These are phyloP conservation scores for Aspergillus glaucus DNA, from an alignment of 2,329 filamentous ascomycete species.

Conservation along the genomic window DNA sequence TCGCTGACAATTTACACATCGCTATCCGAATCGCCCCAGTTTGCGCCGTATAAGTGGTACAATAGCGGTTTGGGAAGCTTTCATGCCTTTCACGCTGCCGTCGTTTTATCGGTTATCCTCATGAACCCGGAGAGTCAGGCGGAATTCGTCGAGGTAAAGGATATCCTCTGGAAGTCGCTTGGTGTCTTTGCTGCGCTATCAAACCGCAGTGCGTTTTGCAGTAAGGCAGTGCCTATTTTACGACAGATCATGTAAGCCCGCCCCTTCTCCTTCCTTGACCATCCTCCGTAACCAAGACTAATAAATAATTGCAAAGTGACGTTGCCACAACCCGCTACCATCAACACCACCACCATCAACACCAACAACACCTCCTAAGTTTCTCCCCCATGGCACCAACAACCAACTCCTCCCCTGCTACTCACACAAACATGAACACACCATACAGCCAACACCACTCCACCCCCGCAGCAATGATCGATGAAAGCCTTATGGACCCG, in stretches of 20 bases:
- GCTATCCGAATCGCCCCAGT: constrained; percentile 24
- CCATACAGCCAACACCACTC: neutral
- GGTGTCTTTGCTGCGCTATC: constrained; percentile 29
- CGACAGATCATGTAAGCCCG: constrained; percentile 27
- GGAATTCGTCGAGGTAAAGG: constrained; percentile 26
- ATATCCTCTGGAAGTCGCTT: constrained; percentile 21
- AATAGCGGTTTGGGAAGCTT: constrained; percentile 35
- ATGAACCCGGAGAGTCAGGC: constrained; percentile 21
- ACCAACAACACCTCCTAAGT: constrained; percentile 2
- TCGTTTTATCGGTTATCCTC: constrained; percentile 25
- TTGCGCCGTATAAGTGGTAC: constrained; percentile 36
- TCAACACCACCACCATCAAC: constrained; percentile 3
- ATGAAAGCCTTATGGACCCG: constrained; percentile 1
- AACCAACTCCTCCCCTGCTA: constrained; percentile 8
- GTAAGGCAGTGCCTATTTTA: constrained; percentile 30
- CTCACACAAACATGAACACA: neutral
- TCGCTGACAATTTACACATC: constrained; percentile 29
- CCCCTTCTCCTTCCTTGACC: neutral
- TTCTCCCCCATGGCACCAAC: constrained; percentile 10
- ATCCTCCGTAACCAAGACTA: neutral
- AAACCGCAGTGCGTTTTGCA: constrained; percentile 30
- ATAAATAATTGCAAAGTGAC: constrained; percentile 13
- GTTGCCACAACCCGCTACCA: constrained; percentile 15
- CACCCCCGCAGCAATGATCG: neutral
- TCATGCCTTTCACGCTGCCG: constrained; percentile 36